Percentiles rank a stretch among this genome's conserved stretches.
Conservation (phyloP, 768 basidiomycete species). For the Suillus cothurnatus region DNA sequence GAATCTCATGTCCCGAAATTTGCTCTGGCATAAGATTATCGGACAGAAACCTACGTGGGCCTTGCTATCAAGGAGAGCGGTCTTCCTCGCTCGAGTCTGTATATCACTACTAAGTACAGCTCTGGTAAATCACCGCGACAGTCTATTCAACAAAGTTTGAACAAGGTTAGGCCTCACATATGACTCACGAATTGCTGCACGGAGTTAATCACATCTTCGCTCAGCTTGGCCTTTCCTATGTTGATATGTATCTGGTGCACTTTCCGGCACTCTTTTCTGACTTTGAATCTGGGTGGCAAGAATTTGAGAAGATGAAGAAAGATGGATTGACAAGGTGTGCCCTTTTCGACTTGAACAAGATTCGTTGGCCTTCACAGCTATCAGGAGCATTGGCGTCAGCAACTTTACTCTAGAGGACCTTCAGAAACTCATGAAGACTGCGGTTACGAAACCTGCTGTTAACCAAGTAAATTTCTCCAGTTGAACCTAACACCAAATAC, state of each 20-base stretch:
- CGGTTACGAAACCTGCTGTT: conserved; percentile 61
- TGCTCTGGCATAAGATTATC: conserved; percentile 24
- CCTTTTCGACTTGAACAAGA: neutral
- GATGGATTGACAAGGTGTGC: conserved; percentile 37
- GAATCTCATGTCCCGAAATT: neutral
- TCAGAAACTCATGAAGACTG: conserved; percentile 50
- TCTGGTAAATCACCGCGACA: conserved; percentile 37
- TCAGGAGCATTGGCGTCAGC: conserved; percentile 73
- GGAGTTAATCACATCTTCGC: neutral
- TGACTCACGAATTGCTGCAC: neutral
- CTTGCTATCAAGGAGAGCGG: conserved; percentile 49
- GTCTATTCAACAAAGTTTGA: conserved; percentile 48
- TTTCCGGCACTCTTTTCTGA: conserved; percentile 37
- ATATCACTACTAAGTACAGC: conserved; percentile 60
- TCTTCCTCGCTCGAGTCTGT: conserved; percentile 46
- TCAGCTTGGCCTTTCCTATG: conserved; percentile 59
- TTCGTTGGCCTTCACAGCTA: conserved; percentile 11
- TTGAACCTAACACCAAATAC: neutral
- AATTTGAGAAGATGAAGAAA: conserved; percentile 57
- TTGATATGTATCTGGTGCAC: conserved; percentile 78
- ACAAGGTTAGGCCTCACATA: conserved; percentile 41
- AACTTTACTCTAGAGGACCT: conserved; percentile 61
- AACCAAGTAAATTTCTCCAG: conserved; percentile 55
- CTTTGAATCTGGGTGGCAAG: conserved; percentile 49
- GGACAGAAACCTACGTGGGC: conserved; percentile 38